A percentile compares a stretch with the other conserved stretches of the same genome.
These are phyloP conservation scores for Aureobasidium zeae DNA, from an alignment of 2,329 filamentous ascomycete species.

Conservation along the genomic window DNA sequence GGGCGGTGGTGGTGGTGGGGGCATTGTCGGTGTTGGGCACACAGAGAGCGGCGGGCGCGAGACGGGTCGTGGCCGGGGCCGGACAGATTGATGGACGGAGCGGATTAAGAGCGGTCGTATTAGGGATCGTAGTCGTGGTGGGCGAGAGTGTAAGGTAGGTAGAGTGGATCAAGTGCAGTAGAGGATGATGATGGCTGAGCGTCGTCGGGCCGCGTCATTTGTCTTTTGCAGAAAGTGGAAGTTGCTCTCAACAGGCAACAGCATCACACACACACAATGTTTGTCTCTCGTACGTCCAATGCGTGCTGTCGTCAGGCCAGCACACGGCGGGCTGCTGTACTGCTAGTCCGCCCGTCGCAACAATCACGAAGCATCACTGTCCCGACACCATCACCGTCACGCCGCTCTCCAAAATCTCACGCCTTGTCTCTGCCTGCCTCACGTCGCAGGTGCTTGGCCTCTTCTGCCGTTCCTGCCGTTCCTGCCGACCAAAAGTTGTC, in stretches of 20 bases:
- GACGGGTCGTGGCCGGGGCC: background rate
- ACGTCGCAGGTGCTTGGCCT: background rate
- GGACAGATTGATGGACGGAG: background rate
- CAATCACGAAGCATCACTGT: conserved; percentile 3
- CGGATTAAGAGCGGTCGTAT: background rate
- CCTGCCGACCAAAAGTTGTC: background rate
- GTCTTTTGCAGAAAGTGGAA: background rate
- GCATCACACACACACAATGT: background rate
- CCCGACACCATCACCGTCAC: too few relatives aligned
- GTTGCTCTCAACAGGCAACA: background rate
- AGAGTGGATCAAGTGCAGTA: background rate
- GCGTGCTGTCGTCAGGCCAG: background rate
- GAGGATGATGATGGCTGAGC: conserved; percentile 4
- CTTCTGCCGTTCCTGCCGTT: background rate
- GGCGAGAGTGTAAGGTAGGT: background rate
- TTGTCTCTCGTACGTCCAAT: too few relatives aligned
- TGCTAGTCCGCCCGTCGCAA: background rate
- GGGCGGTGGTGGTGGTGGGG: conserved; percentile 60
- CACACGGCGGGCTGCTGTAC: background rate
- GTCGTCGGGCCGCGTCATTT: background rate
- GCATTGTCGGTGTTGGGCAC: conserved; percentile 23
- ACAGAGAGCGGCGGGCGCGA: background rate
- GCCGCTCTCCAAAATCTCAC: too few relatives aligned
- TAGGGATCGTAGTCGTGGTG: background rate
- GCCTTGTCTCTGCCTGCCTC: too few relatives aligned